These are phyloP conservation scores for Mucor lusitanicus DNA, from an alignment of 371 early-diverging fungal species.

Conservation along the genomic window DNA sequence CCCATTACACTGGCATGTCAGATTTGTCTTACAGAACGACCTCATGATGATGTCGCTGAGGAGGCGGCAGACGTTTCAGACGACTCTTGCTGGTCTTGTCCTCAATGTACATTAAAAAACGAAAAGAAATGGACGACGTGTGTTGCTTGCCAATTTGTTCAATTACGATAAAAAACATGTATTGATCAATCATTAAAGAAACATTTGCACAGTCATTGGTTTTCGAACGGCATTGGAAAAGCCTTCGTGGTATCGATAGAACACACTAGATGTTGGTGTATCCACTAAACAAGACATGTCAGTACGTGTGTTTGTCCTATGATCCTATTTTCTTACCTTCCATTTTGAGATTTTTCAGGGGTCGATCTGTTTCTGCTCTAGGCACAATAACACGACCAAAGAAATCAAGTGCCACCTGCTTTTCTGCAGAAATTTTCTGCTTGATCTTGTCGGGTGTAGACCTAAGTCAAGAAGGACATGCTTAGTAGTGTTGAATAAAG, in stretches of 20 bases:
- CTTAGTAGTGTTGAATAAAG: not conserved
- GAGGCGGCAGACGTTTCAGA: not conserved
- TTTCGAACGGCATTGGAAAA: slow-evolving; percentile 92
- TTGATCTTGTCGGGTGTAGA: slow-evolving; percentile 7
- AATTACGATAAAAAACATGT: slow-evolving; percentile 13
- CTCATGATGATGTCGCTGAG: not conserved
- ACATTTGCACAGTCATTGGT: slow-evolving; percentile 64
- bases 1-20: slow-evolving; percentile 28
- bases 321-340: slow-evolving; percentile 11
- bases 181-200: slow-evolving; percentile 45
- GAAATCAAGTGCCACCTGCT: slow-evolving; percentile 52
- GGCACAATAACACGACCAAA: slow-evolving; percentile 61
- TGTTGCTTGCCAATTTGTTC: slow-evolving; percentile 17
- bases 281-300: slow-evolving; percentile 21
- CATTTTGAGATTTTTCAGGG: slow-evolving; percentile 1
- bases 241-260: slow-evolving; percentile 51
- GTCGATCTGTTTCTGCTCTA: slow-evolving; percentile 8
- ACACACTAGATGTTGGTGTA: slow-evolving; percentile 10
- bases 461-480: not conserved
- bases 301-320: not conserved
- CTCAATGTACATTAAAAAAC: slow-evolving; percentile 33
- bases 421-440: slow-evolving; percentile 17
- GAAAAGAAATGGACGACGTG: slow-evolving; percentile 13
- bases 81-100: slow-evolving; percentile 28
- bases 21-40: slow-evolving; percentile 28